Evolutionary conservation across 805 yeast species (phyloP).

Genomic region (Millerozyma miso): DNA sequence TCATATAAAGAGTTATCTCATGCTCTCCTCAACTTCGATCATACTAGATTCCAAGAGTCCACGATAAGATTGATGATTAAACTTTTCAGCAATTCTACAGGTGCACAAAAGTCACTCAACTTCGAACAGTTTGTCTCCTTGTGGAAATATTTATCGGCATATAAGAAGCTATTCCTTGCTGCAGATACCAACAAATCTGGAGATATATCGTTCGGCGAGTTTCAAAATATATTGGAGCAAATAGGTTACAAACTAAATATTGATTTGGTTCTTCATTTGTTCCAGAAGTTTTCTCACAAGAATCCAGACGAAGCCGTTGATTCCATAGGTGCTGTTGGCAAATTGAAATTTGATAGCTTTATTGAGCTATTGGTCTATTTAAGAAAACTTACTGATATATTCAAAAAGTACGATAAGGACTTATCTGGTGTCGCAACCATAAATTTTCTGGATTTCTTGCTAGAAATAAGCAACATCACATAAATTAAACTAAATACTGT

Average conservation of each 20-base stretch:
- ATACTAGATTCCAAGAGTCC: constrained; percentile 54
- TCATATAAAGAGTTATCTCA: constrained; percentile 53
- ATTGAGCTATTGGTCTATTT: constrained; percentile 77
- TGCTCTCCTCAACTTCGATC: constrained; percentile 62
- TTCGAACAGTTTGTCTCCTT: constrained; percentile 63
- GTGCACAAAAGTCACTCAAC: constrained; percentile 23
- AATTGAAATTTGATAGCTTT: constrained; percentile 71
- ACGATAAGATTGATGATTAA: constrained; percentile 61
- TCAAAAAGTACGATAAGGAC: constrained; percentile 71
- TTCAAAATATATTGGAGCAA: constrained; percentile 54
- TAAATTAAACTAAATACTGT: too few relatives aligned
- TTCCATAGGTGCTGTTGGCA: constrained; percentile 27
- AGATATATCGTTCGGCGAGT: constrained; percentile 63
- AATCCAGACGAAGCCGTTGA: constrained; percentile 21
- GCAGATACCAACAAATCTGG: constrained; percentile 59
- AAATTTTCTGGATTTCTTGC: constrained; percentile 62
- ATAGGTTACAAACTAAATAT: constrained; percentile 63
- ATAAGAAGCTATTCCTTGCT: constrained; percentile 59
- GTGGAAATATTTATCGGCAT: constrained; percentile 65
- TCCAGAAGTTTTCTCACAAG: constrained; percentile 48
- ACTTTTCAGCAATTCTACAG: constrained; percentile 44
- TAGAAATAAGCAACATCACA: constrained; percentile 40
- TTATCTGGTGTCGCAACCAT: constrained; percentile 69
- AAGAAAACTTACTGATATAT: constrained; percentile 70
- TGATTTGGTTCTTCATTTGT: constrained; percentile 53